Evolutionary conservation across 2,329 filamentous ascomycete species (phyloP).

Genomic region (Hypomyces perniciosus): DNA sequence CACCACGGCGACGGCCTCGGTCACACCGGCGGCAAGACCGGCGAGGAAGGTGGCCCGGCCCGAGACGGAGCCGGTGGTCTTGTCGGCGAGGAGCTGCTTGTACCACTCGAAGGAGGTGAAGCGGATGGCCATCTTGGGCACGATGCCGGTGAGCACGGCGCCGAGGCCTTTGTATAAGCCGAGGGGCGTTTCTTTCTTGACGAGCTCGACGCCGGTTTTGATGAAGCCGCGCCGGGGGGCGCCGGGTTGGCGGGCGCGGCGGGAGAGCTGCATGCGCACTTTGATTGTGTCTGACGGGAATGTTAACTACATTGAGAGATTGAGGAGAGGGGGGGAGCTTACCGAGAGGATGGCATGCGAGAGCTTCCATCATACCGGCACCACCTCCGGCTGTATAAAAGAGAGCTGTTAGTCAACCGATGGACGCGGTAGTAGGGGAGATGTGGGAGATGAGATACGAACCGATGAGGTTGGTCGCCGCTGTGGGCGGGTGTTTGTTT

Average conservation of each 20-base stretch:
- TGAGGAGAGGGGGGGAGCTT: slow-evolving; percentile 20
- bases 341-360: slow-evolving; percentile 92
- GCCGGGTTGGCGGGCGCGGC: slow-evolving; percentile 74
- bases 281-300: slow-evolving; percentile 78
- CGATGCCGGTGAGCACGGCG: slow-evolving; percentile 89
- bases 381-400: slow-evolving; percentile 71
- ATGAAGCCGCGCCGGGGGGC: slow-evolving; percentile 84
- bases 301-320: slow-evolving; percentile 6
- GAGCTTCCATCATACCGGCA: slow-evolving; percentile 98
- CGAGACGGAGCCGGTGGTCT: slow-evolving; percentile 59
- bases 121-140: slow-evolving; percentile 98
- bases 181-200: slow-evolving; percentile 82
- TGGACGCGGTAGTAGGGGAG: no score
- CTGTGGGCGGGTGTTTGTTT: slow-evolving; percentile 72
- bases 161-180: slow-evolving; percentile 98
- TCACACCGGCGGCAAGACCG: slow-evolving; percentile 86
- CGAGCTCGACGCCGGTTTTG: slow-evolving; percentile 77
- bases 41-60: slow-evolving; percentile 66
- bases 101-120: slow-evolving; percentile 97
- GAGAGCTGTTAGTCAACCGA: slow-evolving; percentile 10
- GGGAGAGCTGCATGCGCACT: slow-evolving; percentile 97
- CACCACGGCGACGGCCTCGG: slow-evolving; percentile 92
- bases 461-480: slow-evolving; percentile 89
- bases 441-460: slow-evolving; percentile 25
- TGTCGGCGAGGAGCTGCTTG: slow-evolving; percentile 73